Base-by-base conservation (phyloP, 2,329 filamentous ascomycete genomes). In the Clonostachys rhizophaga region DNA sequence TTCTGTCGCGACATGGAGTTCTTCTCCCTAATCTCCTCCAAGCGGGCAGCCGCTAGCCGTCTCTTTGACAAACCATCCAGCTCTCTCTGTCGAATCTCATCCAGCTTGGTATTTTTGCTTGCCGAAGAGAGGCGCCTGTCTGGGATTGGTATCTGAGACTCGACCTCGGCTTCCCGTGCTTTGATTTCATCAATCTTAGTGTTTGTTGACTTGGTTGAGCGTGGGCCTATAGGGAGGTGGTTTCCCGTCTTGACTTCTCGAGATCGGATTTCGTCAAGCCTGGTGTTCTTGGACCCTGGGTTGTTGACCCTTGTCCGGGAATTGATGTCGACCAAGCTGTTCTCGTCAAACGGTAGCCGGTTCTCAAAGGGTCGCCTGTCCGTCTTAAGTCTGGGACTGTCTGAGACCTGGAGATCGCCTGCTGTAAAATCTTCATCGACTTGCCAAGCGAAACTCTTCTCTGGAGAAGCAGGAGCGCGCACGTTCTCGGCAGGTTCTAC, bases 361-460 rank as follows among this genome's bases (percentile, higher is more conserved):
- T 61, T 59, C 11, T 58, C 65, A 47, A 68, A 68, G 2, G 63
- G 68, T 33, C 63, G 59, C 33, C 61, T 59, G 24, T 54, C 60
- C 18, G 70, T 61, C 30, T 59, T 65, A 45, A 81, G 69, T 34
- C 75, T 72, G n/a, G 78, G 78, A 50, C 78, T 82, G 51, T 75
- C 68, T 0, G 79, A 82, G 34, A 77, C 57, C 48, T 81, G 76
- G 37, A 81, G 49, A 49, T 81, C 78, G 40, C 71, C 69, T 11
- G 72, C 78, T 1, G 79, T 81, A 52, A 83, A 81, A 47, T 83
- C 79, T 6, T 73, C 71, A 34, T 82, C 78, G 7, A 79, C 60
- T 47, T 81, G 65, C 78, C 78, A 83, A 8, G 70, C 73, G 48
- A 72, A 77, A 53, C 71, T 75, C 58, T 76, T 79, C 45, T 74